Evolutionary conservation across 2,329 filamentous ascomycete species (phyloP), one percentile per base, ranked within the genome.

Genomic region (Neurospora sp.): DNA sequence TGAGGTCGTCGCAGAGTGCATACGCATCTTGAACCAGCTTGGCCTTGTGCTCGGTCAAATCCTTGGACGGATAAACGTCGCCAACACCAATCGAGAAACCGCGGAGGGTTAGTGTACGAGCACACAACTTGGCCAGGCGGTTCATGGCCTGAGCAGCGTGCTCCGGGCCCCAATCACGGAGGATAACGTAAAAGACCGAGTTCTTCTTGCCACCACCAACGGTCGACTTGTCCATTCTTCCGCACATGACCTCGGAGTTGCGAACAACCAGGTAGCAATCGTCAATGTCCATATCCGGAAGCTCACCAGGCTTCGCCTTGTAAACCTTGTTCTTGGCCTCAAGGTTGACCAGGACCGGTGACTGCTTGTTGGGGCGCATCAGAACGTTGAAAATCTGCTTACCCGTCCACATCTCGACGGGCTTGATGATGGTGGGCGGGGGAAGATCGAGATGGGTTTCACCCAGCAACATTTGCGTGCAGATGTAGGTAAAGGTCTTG

Each of bases 201-300:
- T 97, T 95, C 78, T 99, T 99, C 83, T 98, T 98, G 75, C 96
- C 96, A 6, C 92, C 89, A 75, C 96, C 96, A n/a, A 99, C 92
- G 0, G 94, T 98, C 1, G 92, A 92, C 81, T 99, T 99, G 83
- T 99, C 96, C 93, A 98, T 97, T 71, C 91, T 88, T 72, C 96
- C 96, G 77, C 95, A 98, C 92, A 99, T 97, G 72, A 98, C 89
- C 79, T 97, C 94, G 0, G 95, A 98, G 78, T 99, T 98, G 70
- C 95, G 91, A 72, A 99, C 91, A 15, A 97, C 93, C 10, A 99
- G 84, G 87, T 92, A 98, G 8, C 91, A 89, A 79, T 99, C 96
- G 74, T 96, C 92, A 17, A 91, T 88, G 76, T 95, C 92, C 82
- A 97, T 89, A 73, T 92, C 89, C 1, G 89, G 88, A 65, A 80